Base-by-base conservation (phyloP, 441 rosid genomes). In the Gossypium aridum region DNA sequence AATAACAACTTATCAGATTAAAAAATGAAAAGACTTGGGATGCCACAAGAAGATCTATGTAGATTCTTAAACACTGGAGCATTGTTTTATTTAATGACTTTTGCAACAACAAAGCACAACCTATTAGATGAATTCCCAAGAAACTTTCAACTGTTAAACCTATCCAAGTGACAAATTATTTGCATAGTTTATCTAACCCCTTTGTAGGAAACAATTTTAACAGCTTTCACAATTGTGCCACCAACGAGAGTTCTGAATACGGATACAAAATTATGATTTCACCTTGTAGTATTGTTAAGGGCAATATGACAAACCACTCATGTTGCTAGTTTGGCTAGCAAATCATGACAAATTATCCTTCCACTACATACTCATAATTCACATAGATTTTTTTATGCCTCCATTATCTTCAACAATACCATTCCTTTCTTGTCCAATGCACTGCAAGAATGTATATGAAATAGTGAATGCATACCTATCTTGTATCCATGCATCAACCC, bases 401-500 rank as follows among this genome's bases (percentile, higher is more conserved):
- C 43, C 0, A 47, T 23, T 14, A 45, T 25, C 57, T 23, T 67
- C 59, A 49, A 68, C 20, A 49, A 22, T 45, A 66, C 39, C 17
- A 54, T 53, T 70, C 9, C 49, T 10, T 61, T 14, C 64, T 25
- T 13, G 10, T 53, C 19, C 31, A 28, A 16, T 56, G 54, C 69
- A 34, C 12, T 34, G 22, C 57, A 56, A 71, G 31, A 53, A 62
- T 17, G 70, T 12, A n/a, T 10, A 72, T 62, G 31, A n/a, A 72
- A 22, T 13, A 72, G 19, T 14, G 54, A 22, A 73, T 17, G 19
- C 63, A 75, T 85, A 96, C 99, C 99, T 88, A 77, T 92, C 92
- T 76, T 79, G 86, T 60, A 92, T 86, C 95, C 97, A 94, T 62
- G 91, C 91, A 78, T 96, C 98, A 31, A 91, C 97, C 81, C 83